Evolutionary conservation across 2,329 filamentous ascomycete genomes (phyloP).

Genomic region (Fusarium torreyae): DNA sequence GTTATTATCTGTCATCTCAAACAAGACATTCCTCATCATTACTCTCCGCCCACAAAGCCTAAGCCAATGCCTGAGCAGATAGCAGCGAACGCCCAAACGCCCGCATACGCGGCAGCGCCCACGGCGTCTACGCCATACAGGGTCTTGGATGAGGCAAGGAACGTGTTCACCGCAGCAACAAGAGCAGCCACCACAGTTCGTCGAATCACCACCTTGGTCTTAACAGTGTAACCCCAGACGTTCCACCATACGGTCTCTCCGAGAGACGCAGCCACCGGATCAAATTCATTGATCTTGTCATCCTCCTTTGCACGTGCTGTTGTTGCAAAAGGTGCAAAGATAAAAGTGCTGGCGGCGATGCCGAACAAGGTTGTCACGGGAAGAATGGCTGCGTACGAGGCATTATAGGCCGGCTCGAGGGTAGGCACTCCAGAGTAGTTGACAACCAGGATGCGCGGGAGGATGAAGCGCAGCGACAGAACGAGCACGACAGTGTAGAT

Average conservation of each 20-base stretch:
- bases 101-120: constrained; percentile 81
- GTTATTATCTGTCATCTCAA: constrained; percentile 33
- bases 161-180: constrained; percentile 71
- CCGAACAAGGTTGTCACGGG: constrained; percentile 74
- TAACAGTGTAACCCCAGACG: constrained; percentile 76
- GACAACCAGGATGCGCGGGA: constrained; percentile 79
- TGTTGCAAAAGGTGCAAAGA: constrained; percentile 79
- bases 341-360: constrained; percentile 79
- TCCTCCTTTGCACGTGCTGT: constrained; percentile 66
- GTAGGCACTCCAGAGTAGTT: constrained; percentile 82
- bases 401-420: constrained; percentile 76
- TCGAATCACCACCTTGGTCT: constrained; percentile 74
- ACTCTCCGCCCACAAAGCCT: constrained; percentile 65
- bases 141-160: constrained; percentile 75
- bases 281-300: constrained; percentile 67
- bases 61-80: constrained; percentile 71
- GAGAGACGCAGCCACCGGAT: constrained; percentile 76
- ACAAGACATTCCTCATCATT: constrained; percentile 21
- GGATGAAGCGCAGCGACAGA: constrained; percentile 76
- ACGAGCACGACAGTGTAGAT: constrained; percentile 84
- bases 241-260: constrained; percentile 80
- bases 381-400: constrained; percentile 73
- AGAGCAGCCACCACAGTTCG: constrained; percentile 74
- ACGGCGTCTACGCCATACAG: constrained; percentile 78
- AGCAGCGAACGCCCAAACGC: constrained; percentile 80